Evolutionary conservation across 208 protist species (phyloP).

Genomic region (Polymyxa betae): DNA sequence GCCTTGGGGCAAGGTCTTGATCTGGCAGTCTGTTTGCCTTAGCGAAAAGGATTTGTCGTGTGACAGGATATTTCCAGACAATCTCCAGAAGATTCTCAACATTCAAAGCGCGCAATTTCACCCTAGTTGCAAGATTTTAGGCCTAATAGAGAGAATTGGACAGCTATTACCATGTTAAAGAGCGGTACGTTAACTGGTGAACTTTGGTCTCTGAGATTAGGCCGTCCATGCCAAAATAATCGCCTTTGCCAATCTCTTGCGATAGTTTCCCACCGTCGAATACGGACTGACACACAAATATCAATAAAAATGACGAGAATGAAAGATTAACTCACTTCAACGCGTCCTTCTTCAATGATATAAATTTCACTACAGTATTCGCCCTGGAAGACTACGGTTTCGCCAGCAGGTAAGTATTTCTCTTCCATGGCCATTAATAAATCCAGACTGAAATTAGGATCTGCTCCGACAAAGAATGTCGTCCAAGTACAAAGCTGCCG

Average conservation of each 20-base stretch:
- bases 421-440: conserved; percentile 11
- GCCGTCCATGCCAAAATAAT: not conserved
- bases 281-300: not conserved
- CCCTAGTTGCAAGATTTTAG: not conserved
- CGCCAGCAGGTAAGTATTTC: conserved; percentile 42
- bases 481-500: not conserved
- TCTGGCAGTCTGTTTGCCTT: too few species aligned
- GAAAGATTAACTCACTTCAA: not conserved
- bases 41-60: too few species aligned
- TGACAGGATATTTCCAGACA: not conserved
- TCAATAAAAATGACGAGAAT: not conserved
- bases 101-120: conserved; percentile 13
- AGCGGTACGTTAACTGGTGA: not conserved
- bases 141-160: not conserved
- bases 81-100: not conserved
- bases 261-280: not conserved
- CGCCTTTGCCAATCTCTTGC: not conserved
- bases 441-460: conserved; percentile 1
- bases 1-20: too few species aligned
- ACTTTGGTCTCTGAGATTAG: not conserved
- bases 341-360: not conserved
- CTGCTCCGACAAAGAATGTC: not conserved
- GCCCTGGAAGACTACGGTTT: not conserved
- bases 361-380: conserved; percentile 17
- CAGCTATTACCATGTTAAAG: not conserved